Base-by-base conservation (phyloP, 306 rosid species). In the Cucurbita ficifolia region DNA sequence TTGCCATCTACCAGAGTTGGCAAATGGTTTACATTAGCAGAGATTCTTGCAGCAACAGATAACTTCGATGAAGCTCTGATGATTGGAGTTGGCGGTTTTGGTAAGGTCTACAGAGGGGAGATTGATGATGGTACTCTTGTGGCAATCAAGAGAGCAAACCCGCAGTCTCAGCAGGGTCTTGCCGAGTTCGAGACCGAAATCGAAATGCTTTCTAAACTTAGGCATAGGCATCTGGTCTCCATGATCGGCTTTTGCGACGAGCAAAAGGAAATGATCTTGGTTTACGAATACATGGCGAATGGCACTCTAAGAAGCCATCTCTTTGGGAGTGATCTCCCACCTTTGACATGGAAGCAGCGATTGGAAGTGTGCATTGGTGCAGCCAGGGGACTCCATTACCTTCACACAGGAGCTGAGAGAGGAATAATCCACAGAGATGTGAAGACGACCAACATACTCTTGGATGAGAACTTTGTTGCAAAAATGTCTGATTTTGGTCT, bases 201-300 rank as follows among this genome's bases (percentile, higher is more conserved):
- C n/a, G 99, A 91, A 83, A 91, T 91, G 97, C 99, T 94, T 57
- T 94, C 97, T 1, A 94, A 91, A 83, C 96, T 94, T 71, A 87
- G 96, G 82, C 99, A 94, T 53, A 83, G 95, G 72, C 99, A 94
- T 81, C 80, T 94, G 35, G 99, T 94, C 75, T 87, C 97, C 79
- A 78, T 94, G 87, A 89, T 91, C 48, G 99, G 99, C 17, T 94
- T 87, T 82, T 94, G 99, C 48, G 99, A 91, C 35, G 99, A 94
- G 76, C 80, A 89, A 38, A 88, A 82, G 74, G 99, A 94, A 86
- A 94, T 94, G 99, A 89, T 94, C 50, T 80, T 94, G 87, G 96
- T 94, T 73, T 94, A 94, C 6, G 99, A 94, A 79, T 91, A 94
- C 38, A 94, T 94, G 99, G 92, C 90, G 1, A 88, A 91, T 72